Base-by-base conservation (phyloP, 805 yeast species). In the Candida silvicultrix region DNA sequence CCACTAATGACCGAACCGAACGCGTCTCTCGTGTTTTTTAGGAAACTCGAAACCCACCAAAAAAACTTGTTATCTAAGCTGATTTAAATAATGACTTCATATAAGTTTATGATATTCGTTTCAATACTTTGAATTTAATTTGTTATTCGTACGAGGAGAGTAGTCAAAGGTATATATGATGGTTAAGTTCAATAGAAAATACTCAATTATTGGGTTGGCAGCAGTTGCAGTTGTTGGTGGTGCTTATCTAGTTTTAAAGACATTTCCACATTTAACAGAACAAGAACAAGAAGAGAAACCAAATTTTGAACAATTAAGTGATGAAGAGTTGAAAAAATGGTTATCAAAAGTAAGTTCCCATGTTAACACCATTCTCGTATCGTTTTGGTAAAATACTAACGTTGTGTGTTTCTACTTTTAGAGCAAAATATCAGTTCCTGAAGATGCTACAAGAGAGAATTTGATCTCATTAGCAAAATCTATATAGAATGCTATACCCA, bases 201-300 rank as follows among this genome's bases (percentile, higher is more conserved):
- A 49, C 32, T 34, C 50, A 3, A 29, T 49, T 6, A 23, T 51
- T 15, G 37, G 39, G 2, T 32, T 46, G 4, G 51, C 45, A 11
- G 47, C 49, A 8, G 40, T 45, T n/a, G 54, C 51, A 11, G 38
- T 53, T 20, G 45, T 51, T 19, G 48, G 48, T 14, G 45, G 48
- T 22, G 52, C 57, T 5, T 53, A 37, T 25, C 28, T 50, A 31
- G 38, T 56, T 34, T 47, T 37, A 43, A 50, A 54, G 46, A 54
- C 52, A 5, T 51, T 35, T 41, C 54, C 53, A 34, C 51, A 51
- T 40, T 37, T 53, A n/a, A 37, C 41, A 10, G 43, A 43, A 41
- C 38, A 20, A 18, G 38, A 41, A 14, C 5, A 29, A 8, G 15
- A 38, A 14, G 40, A 38, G 14, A 38, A 38, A 38, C 19, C 20